Evolutionary conservation across 495 filamentous ascomycete species (phyloP), one percentile per base, ranked within the genome.

Genomic region (Neurospora tetraspora): DNA sequence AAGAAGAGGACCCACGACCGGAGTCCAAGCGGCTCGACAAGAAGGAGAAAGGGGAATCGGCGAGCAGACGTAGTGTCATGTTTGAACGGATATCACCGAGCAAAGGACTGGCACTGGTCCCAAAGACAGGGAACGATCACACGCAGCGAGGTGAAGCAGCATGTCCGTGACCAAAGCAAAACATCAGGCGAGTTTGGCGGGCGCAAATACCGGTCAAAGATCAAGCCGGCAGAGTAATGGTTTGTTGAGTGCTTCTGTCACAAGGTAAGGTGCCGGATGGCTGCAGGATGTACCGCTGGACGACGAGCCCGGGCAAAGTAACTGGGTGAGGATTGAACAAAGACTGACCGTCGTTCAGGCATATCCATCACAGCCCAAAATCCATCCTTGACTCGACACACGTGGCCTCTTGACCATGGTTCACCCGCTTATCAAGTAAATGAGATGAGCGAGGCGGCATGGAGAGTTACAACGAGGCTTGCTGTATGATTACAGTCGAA

Each of bases 271-370:
- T 74, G 71, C 74, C 83, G 83, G 83, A 77, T 82, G 78, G 82
- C 83, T 87, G 85, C 85, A 86, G 82, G 80, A 83, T 78, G 80
- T 86, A 83, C 81, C 82, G 78, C 81, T 75, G 74, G 80, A 78
- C 77, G 78, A 76, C 75, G 76, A 81, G 73, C 69, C 74, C 79
- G 74, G 77, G 71, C 70, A 72, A 75, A 78, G 78, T 78, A 74
- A 76, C 77, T 78, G 75, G 72, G 53, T 36, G 75, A 79, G 76
- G 73, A 78, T 80, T 79, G 77, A 82, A 84, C 82, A 84, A 85
- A 85, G 82, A 82, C 70, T 73, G 76, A 74, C 74, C 72, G 72
- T 71, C 73, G 77, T 74, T 79, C 77, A 74, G 78, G 74, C 74
- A 75, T 80, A 79, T 77, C 75, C 75, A 76, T 78, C 79, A 78